Evolutionary conservation across 2,329 filamentous ascomycete species (phyloP), one percentile per base, ranked within the genome.

Genomic region (Helminthosporium solani): DNA sequence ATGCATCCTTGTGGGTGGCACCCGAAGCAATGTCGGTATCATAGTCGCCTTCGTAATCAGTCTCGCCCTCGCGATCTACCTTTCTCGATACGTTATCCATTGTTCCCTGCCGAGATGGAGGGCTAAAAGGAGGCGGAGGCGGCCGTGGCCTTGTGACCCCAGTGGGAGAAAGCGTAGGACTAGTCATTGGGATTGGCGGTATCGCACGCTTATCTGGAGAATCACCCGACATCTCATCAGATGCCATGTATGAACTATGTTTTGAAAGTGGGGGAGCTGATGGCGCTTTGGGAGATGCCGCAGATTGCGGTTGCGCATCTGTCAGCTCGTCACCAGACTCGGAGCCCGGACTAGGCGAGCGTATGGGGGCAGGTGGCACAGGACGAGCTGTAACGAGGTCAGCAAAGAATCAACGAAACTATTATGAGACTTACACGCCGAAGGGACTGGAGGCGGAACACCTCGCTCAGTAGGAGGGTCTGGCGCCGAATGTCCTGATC

Each of bases 1-100:
- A 72, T 1, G 92, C 91, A 72, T 96, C 92, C 71, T 95, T 96
- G 70, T 96, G 90, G 45, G 88, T 89, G n/a, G 83, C 90, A 8
- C 89, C 86, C n/a, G 91, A 89, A 1, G 87, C 91, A 64, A 97
- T 97, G 66, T 97, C 94, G 6, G 94, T 97, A 60, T 97, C 94
- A 66, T 97, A 97, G 64, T 97, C 94, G 6, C 92, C 94, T 66
- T 99, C 94, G 63, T 97, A 97, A 64, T 96, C 92, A 0, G 90
- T 95, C 27, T 90, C 80, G 61, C 95, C 90, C 48, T 87, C 89
- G 48, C 83, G 85, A 12, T 86, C 85, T 33, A 79, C 73, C 18
- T 56, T 63, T 40, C 53, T 60, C 14, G 60, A 48, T 2, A 61
- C 56, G 18, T 52, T 58, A 15, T 71, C 68, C 21, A 54, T 56